These are phyloP conservation scores for Acanthochlamys bracteata DNA, from an alignment of 106 monocot species.

Conservation along the genomic window DNA sequence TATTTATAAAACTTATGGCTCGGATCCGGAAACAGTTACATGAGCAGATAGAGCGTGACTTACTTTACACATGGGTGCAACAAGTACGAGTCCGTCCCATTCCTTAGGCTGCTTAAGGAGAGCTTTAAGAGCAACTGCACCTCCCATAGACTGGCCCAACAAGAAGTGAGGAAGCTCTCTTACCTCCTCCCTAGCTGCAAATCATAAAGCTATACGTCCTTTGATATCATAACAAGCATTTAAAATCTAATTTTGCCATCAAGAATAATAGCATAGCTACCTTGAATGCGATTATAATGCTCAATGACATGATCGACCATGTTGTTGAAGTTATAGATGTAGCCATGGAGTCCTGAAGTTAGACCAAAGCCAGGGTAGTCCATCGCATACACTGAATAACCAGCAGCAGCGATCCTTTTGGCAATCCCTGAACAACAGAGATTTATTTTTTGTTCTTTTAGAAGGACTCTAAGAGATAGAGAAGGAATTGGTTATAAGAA, in stretches of 20 bases:
- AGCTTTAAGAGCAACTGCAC: constrained; percentile 85
- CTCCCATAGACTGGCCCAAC: constrained; percentile 96
- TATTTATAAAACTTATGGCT: no score
- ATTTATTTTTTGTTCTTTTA: background rate
- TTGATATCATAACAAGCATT: no score
- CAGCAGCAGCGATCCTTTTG: constrained; percentile 72
- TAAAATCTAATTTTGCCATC: background rate
- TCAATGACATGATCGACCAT: constrained; percentile 90
- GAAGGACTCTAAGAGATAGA: no score
- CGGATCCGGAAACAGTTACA: no score
- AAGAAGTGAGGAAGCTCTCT: constrained; percentile 55
- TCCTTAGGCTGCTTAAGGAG: constrained; percentile 68
- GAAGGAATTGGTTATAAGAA: background rate
- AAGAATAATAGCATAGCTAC: constrained; percentile 13
- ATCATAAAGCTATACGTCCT: background rate
- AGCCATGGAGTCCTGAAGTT: constrained; percentile 82
- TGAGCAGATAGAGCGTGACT: background rate
- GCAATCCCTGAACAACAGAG: constrained; percentile 59
- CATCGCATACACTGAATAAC: constrained; percentile 88
- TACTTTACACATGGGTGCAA: constrained; percentile 98
- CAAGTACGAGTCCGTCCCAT: constrained; percentile 89
- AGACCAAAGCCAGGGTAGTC: constrained; percentile 94
- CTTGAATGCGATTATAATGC: constrained; percentile 64
- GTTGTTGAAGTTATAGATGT: constrained; percentile 81
- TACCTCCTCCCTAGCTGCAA: constrained; percentile 51